Evolutionary conservation across 2,329 filamentous ascomycete species (phyloP).

Genomic region (Chaetomium sp.): DNA sequence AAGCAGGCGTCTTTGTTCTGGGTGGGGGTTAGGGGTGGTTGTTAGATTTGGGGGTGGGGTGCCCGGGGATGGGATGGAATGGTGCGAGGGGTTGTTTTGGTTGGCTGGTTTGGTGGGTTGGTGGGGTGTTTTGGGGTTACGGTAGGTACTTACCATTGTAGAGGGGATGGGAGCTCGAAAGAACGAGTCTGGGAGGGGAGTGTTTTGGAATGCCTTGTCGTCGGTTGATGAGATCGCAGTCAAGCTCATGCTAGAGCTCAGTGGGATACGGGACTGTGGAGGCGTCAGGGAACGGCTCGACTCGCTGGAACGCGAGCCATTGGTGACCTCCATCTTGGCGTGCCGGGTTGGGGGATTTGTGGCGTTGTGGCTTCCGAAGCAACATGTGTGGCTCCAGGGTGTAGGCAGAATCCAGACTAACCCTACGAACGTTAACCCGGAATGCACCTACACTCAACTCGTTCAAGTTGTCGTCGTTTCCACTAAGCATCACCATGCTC

Average conservation of each 20-base stretch:
- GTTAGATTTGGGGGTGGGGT: not conserved
- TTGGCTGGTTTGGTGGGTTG: not conserved
- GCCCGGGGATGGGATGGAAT: not conserved
- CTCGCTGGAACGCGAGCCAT: not conserved
- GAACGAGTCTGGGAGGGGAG: not conserved
- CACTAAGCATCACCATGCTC: not conserved
- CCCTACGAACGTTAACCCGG: not conserved
- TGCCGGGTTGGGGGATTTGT: not conserved
- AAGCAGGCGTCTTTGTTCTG: constrained; percentile 74
- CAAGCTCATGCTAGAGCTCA: constrained; percentile 10
- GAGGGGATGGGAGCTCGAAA: constrained; percentile 3
- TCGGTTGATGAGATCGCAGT: not conserved
- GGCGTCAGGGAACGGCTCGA: constrained; percentile 19
- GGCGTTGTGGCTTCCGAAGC: not conserved
- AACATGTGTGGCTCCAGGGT: not conserved
- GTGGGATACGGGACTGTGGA: constrained; percentile 20
- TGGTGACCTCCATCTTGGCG: constrained; percentile 14
- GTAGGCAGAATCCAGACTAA: not conserved
- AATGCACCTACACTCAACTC: not conserved
- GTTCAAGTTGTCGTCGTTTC: not conserved
- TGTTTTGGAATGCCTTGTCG: not conserved
- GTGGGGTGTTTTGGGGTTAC: not conserved
- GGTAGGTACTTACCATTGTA: constrained; percentile 16
- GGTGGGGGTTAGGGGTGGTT: not conserved
- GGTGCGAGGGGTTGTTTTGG: not conserved